Base-by-base conservation (phyloP, 257 asterid genomes). In the Nicotiana tabacum region DNA sequence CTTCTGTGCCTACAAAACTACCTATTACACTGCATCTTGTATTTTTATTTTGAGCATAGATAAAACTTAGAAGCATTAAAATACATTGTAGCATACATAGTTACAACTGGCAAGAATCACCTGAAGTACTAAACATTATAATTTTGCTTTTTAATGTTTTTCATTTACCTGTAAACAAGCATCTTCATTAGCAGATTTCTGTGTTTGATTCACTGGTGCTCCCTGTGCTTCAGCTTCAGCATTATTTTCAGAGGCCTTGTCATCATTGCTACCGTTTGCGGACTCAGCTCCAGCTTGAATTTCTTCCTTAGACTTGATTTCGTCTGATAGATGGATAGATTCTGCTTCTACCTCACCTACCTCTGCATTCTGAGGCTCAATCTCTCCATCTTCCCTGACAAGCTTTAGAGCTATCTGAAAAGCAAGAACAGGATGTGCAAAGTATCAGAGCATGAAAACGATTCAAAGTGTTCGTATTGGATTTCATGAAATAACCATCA, bases 351-450 rank as follows among this genome's bases (percentile, higher is more conserved):
- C 84, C 89, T 85, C 83, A 81, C 65, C 43, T 60, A 76, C 58
- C 57, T 56, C 87, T 17, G 81, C 66, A 76, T 62, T 83, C 53
- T 46, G 83, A 72, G 89, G 87, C 77, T 89, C 90, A 58, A 68
- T 60, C 55, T 84, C 56, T 81, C 86, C 88, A 82, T 91, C 93
- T 81, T 87, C 82, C 17, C 98, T 92, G 58, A 96, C 99, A 86
- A 94, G 96, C 86, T 93, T 89, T 67, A 94, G 89, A 69, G 98
- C 98, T 83, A 96, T 94, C 99, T 96, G 90, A 62, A 82, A 87
- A 65, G 77, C 35, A 81, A 77, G 43, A 64, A 16, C 53, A 80
- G 68, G 39, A 81, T 9, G 78, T 12, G 83, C 17, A 29, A 60
- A 58, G 58, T 13, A 74, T 27, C 62, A 74, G 27, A 74, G 24